Base-by-base conservation (phyloP, 345 rosid species). In the Eucalyptus camaldulensis region DNA sequence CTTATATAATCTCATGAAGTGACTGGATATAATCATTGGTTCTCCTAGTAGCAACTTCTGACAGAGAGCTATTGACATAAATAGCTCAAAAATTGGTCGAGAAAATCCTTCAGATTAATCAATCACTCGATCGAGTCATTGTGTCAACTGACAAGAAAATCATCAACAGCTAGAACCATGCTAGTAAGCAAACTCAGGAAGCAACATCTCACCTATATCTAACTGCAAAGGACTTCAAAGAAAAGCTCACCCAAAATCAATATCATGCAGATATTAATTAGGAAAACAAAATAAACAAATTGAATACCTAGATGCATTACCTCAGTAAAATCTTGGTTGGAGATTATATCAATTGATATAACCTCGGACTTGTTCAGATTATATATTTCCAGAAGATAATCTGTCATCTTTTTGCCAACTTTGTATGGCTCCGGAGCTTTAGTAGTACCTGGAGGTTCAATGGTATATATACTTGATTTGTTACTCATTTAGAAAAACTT, bases 251-350 rank as follows among this genome's bases (percentile, higher is more conserved):
- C 44, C 86, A 49, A 22, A 76, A 76, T 76, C 40, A 89, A 72
- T 60, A 51, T 49, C 90, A 27, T 40, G 56, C 88, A 31, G 47
- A 44, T 60, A 11, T 24, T 4, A 65, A 54, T 44, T 47, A 86
- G 22, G 33, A 88, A 53, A 37, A 31, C 5, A 81, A 40, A 45
- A 89, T 33, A 89, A 65, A 80, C 54, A 40, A 86, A n/a, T n/a
- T 44, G 88, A 72, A 47, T 10, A 29, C 17, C 37, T 10, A 15
- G 47, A 45, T 53, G 49, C 65, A 88, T 94, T 91, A 98, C 99
- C 99, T 98, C 99, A 37, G 99, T 96, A 90, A 98, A 98, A 90
- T 96, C 99, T 95, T 98, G 99, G 89, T 98, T 98, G 88, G 99
- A 98, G 92, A 98, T 94, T 88, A 94, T 96, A 94, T 98, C 99